Percentiles rank a stretch among this genome's conserved stretches.
These are phyloP conservation scores for Strobilomyces echinocephalus DNA, from an alignment of 768 basidiomycete species.

Conservation along the genomic window DNA sequence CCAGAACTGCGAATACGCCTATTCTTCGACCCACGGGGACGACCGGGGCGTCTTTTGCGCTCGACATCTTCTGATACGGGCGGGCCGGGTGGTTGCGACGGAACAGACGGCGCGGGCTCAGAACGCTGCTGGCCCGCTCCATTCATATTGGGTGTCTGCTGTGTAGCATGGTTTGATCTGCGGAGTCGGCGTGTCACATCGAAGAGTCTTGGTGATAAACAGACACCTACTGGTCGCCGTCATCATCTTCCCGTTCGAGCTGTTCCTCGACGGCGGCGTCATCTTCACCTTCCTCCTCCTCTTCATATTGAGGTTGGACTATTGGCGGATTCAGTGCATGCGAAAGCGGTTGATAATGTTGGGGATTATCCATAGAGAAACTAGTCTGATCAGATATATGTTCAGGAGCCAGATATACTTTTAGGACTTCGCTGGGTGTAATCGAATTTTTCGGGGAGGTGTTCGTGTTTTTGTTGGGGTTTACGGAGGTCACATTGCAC, in stretches of 20 bases:
- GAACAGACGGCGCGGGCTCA: slow-evolving; percentile 27
- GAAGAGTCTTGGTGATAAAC: not conserved
- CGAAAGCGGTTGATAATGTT: slow-evolving; percentile 77
- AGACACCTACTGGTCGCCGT: slow-evolving; percentile 31
- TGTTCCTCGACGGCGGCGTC: slow-evolving; percentile 71
- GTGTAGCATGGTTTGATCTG: slow-evolving; percentile 23
- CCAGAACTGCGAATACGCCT: slow-evolving; percentile 43
- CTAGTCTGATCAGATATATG: slow-evolving; percentile 21
- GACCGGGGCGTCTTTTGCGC: slow-evolving; percentile 69
- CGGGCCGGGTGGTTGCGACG: slow-evolving; percentile 18
- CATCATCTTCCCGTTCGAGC: slow-evolving; percentile 46
- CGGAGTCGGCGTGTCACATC: slow-evolving; percentile 6
- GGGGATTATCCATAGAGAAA: slow-evolving; percentile 56
- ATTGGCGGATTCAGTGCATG: slow-evolving; percentile 65
- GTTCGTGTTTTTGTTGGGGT: slow-evolving; percentile 27
- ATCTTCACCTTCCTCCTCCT: slow-evolving; percentile 70
- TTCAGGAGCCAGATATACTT: slow-evolving; percentile 19
- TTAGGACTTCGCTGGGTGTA: slow-evolving; percentile 30
- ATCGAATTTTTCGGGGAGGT: slow-evolving; percentile 28
- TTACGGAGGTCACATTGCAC: slow-evolving; percentile 23
- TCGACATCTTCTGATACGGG: slow-evolving; percentile 32
- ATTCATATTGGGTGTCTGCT: slow-evolving; percentile 12
- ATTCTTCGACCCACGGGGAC: slow-evolving; percentile 78
- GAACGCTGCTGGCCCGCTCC: slow-evolving; percentile 19
- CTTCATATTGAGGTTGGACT: slow-evolving; percentile 36